Percentiles rank a stretch among this genome's conserved stretches.
phyloP scores from a whole-genome alignment of 768 basidiomycete species.

The Rhodotorula taiwanensis region DNA sequence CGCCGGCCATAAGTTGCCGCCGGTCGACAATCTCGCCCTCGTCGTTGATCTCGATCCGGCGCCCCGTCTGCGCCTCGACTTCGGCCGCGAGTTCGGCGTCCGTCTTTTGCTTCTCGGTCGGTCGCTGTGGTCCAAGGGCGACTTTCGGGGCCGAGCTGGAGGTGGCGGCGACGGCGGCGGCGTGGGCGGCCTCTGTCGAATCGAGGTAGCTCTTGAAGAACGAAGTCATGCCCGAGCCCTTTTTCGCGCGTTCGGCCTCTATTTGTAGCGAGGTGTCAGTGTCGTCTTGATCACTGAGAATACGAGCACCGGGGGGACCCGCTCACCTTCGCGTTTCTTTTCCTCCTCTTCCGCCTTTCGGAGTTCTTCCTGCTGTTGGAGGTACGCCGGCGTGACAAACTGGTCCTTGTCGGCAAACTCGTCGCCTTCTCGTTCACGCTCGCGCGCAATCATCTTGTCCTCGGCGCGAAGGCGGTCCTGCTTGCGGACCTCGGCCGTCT shows the following conservation, averaged over 20 bases:
- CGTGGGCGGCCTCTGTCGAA: constrained; percentile 51
- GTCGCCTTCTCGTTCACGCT: constrained; percentile 89
- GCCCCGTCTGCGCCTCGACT: constrained; percentile 64
- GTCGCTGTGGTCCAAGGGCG: constrained; percentile 37
- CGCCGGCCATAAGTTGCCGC: constrained; percentile 80
- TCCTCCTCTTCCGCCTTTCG: constrained; percentile 89
- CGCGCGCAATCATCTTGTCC: constrained; percentile 93
- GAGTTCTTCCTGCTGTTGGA: constrained; percentile 89
- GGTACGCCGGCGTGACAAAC: constrained; percentile 97
- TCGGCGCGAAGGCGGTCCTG: constrained; percentile 87
- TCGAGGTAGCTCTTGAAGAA: constrained; percentile 46
- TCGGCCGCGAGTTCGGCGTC: constrained; percentile 65
- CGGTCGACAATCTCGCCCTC: constrained; percentile 97
- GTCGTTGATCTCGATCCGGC: constrained; percentile 87
- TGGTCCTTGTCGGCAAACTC: constrained; percentile 88
- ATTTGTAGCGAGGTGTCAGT: neutral
- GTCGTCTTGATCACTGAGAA: neutral
- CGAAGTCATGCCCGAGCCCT: constrained; percentile 44
- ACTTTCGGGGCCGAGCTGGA: constrained; percentile 22
- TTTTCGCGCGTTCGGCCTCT: constrained; percentile 44
- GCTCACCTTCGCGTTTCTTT: constrained; percentile 69
- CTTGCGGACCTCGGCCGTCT: constrained; percentile 75
- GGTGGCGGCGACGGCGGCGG: constrained; percentile 75
- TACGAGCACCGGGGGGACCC: neutral
- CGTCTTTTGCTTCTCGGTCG: constrained; percentile 46